Evolutionary conservation across 2,329 filamentous ascomycete genomes (phyloP).

Genomic region (Zasmidium cellare): DNA sequence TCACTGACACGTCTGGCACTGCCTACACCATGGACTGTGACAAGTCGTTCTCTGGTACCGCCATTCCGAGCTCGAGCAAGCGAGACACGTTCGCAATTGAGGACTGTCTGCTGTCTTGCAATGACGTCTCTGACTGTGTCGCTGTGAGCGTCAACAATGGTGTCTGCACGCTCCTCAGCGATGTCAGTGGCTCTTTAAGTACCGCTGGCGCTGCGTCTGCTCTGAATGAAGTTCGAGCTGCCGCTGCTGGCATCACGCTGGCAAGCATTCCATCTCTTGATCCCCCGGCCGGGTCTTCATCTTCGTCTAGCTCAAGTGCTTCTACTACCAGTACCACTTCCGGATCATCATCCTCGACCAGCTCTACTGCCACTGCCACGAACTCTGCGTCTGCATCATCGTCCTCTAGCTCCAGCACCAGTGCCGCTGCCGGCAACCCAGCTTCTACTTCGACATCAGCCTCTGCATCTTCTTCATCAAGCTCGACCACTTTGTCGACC

Average conservation of each 20-base stretch:
- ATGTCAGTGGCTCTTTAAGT: neutral
- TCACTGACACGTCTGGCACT: neutral
- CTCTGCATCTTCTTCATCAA: too few relatives aligned
- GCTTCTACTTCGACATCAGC: too few relatives aligned
- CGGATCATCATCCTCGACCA: neutral
- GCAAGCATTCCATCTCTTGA: neutral
- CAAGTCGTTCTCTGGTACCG: neutral
- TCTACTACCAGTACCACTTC: neutral
- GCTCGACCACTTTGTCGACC: too few relatives aligned
- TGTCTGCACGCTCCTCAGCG: neutral
- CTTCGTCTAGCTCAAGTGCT: neutral
- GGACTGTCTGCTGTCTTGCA: neutral
- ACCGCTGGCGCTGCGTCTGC: neutral
- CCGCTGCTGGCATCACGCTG: neutral
- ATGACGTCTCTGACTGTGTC: neutral
- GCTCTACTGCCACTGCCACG: too few relatives aligned
- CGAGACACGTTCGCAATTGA: neutral
- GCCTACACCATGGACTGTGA: neutral
- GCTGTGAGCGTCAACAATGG: neutral
- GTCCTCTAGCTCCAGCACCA: too few relatives aligned
- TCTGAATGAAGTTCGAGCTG: neutral
- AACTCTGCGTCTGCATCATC: too few relatives aligned
- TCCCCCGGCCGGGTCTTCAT: neutral
- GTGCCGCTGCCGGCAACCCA: neutral
- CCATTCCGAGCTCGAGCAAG: neutral